Base-by-base conservation (phyloP, 805 yeast species). In the Ogataea pilisensis region DNA sequence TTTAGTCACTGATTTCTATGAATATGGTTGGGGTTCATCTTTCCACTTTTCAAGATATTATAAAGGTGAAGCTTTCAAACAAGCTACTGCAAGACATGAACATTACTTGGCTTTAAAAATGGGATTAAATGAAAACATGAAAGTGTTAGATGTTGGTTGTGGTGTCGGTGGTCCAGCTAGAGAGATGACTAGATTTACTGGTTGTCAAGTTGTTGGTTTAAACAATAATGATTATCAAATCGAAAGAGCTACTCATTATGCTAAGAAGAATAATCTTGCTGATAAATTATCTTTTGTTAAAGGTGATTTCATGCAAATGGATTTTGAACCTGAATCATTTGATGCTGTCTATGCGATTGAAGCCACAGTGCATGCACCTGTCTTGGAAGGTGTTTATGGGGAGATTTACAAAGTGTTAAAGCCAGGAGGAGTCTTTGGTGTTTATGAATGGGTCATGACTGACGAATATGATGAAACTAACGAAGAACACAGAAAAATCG, bases 111-210 rank as follows among this genome's bases (percentile, higher is more conserved):
- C 99, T 31, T 70, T 74, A 65, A 82, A 85, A 70, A 89, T 90
- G 76, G 85, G 85, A 47, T 72, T 91, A 56, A 65, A 72, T 54
- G 85, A 81, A 54, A 76, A 80, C 54, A 85, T 85, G 87, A 80
- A 82, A 59, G 99, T 91, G 14, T 75, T 91, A 54, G 99, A 91
- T 63, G 99, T 91, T 43, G 99, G 99, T 35, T 93, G 99, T 72
- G 99, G 99, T 75, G 96, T 91, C 56, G 99, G 99, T 62, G 99
- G 99, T 32, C 99, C 99, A 57, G 97, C 96, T 18, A 84, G 97
- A 66, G 96, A 93, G 71, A 91, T 91, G 58, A 75, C 84, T 46
- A 80, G 96, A 62, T 91, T 91, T 73, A 84, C 98, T 38, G 88
- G 83, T 57, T 83, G 89, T 69, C 70, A 78, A 55, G 74, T 91